Evolutionary conservation across 73 alveolate genomes (phyloP), one percentile per base, ranked within the genome.

Genomic region (Paramecium tetraurelia): DNA sequence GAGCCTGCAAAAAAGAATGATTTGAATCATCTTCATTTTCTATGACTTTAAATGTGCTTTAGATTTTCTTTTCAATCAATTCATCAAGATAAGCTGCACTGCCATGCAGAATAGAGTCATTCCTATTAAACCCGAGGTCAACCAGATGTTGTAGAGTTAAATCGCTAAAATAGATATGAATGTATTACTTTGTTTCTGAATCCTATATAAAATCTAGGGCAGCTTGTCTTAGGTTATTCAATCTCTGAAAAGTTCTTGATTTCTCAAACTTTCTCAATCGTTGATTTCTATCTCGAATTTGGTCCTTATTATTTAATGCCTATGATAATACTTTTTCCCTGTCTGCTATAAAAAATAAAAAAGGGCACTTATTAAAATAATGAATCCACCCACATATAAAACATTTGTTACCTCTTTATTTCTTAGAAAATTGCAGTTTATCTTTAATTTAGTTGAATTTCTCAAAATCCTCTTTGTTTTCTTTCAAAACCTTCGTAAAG

Each of bases 381-480:
- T 75, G 87, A 14, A 44, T 75, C 87, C 87, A 75, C 2, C 87
- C 87, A 75, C 87, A 75, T 9, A 75, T 12, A 31, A 31, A 36
- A 8, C 87, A 75, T 36, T 31, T 44, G 31, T 36, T 35, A n/a
- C 87, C 87, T 40, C 59, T 75, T 16, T 18, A 36, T 12, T 75
- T 33, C 1, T 21, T 33, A 75, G 41, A 31, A 40, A 4, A 75
- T 33, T 0, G 4, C 11, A 29, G 12, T 14, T 75, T 24, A 75
- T 75, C 87, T 75, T 40, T 75, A 18, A 75, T 11, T 33, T 75
- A 8, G 10, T 21, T 31, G 21, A 75, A 75, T 20, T 75, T 75
- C 41, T 75, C 87, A 21, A 75, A 75, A 31, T 75, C 87, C 2
- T 29, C 63, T 40, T 29, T 31, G 5, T 75, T 40, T 36, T 33